A percentile compares a stretch with the other conserved stretches of the same genome.
Conservation (phyloP, 2,329 filamentous ascomycete genomes). For the Colletotrichum higginsianum region DNA sequence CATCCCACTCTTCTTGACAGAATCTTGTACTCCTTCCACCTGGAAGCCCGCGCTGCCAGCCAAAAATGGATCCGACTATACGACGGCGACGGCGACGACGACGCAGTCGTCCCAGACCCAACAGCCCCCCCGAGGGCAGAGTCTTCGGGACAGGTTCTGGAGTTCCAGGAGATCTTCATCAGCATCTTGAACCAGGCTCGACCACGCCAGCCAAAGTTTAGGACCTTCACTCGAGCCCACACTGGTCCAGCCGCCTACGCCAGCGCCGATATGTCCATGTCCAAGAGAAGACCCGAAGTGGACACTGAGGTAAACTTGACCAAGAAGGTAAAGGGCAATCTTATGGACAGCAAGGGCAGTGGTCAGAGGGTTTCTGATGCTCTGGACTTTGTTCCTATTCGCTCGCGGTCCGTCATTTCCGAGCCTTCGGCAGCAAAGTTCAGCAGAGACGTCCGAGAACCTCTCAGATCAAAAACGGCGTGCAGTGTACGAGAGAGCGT, state of each 20-base stretch:
- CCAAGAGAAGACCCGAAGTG: slow-evolving; percentile 20
- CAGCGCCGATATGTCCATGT: background rate
- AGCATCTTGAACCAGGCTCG: background rate
- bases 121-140: slow-evolving; percentile 4
- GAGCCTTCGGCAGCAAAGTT: slow-evolving; percentile 7
- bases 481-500: background rate
- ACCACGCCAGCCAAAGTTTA: background rate
- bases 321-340: slow-evolving; percentile 22
- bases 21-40: slow-evolving; percentile 19
- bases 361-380: background rate
- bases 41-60: slow-evolving; percentile 24
- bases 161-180: slow-evolving; percentile 24
- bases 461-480: background rate
- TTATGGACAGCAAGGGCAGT: background rate
- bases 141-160: slow-evolving; percentile 13
- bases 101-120: background rate
- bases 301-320: background rate
- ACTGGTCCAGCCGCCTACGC: background rate
- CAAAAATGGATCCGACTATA: slow-evolving; percentile 23
- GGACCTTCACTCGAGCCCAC: background rate
- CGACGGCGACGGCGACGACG: background rate
- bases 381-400: slow-evolving; percentile 29
- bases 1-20: slow-evolving; percentile 6
- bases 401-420: slow-evolving; percentile 16
- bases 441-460: background rate